Conservation (phyloP, 768 basidiomycete genomes). For the Lactarius evosmus region DNA sequence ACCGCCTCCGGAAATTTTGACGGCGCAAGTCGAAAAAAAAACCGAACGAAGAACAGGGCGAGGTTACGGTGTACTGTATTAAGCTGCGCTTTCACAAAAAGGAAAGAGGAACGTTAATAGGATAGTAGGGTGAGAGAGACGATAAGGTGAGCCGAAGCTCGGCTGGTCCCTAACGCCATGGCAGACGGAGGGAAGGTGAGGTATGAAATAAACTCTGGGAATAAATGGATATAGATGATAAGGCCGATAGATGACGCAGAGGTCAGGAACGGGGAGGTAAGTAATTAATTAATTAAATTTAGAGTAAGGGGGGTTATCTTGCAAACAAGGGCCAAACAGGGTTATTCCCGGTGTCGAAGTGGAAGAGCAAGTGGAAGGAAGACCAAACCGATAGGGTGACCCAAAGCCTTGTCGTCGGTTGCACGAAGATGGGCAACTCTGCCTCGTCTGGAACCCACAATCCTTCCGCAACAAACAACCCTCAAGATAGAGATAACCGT, state of each 20-base stretch:
- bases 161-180: not conserved
- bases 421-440: slow-evolving; percentile 25
- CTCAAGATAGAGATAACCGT: slow-evolving; percentile 23
- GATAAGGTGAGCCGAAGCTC: not conserved
- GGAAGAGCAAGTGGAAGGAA: not conserved
- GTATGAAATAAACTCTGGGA: slow-evolving; percentile 6
- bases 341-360: slow-evolving; percentile 1
- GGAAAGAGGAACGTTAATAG: no score
- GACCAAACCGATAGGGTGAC: slow-evolving; percentile 1
- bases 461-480: slow-evolving; percentile 15
- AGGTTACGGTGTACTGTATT: no score
- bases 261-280: not conserved
- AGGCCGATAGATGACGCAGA: not conserved
- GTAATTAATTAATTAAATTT: not conserved
- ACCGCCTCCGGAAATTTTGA: not conserved
- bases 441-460: slow-evolving; percentile 23
- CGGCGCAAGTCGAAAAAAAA: no score
- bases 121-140: not conserved
- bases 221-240: not conserved
- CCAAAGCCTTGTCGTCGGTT: slow-evolving; percentile 7
- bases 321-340: slow-evolving; percentile 9
- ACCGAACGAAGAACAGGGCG: no score
- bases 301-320: no score
- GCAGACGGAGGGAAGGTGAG: not conserved
- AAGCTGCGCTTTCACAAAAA: no score